phyloP scores from a whole-genome alignment of 2,329 filamentous ascomycete genomes.

The Epichloe elymi region DNA sequence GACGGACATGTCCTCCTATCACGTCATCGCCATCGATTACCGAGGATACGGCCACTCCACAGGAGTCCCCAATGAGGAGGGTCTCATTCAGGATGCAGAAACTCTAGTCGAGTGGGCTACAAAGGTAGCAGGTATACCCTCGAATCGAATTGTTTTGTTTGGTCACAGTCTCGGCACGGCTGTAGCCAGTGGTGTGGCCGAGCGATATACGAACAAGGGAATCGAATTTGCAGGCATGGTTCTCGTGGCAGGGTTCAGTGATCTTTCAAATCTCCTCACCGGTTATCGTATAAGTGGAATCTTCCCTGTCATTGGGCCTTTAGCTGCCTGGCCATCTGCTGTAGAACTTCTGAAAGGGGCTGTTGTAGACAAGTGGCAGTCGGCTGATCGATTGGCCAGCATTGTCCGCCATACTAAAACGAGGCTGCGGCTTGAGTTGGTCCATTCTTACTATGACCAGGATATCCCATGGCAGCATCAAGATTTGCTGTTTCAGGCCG shows the following conservation, averaged over 20 bases:
- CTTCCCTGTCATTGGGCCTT: slow-evolving; percentile 65
- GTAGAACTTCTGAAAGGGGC: slow-evolving; percentile 45
- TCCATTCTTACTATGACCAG: slow-evolving; percentile 70
- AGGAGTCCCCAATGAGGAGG: slow-evolving; percentile 66
- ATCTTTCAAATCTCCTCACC: slow-evolving; percentile 57
- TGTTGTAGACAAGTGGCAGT: slow-evolving; percentile 74
- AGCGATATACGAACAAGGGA: slow-evolving; percentile 49
- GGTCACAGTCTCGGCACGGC: slow-evolving; percentile 86
- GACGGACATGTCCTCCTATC: slow-evolving; percentile 58
- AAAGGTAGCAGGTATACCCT: slow-evolving; percentile 46
- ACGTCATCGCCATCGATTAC: slow-evolving; percentile 84
- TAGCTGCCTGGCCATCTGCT: slow-evolving; percentile 53
- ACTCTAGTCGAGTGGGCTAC: slow-evolving; percentile 63
- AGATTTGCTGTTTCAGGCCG: slow-evolving; percentile 47
- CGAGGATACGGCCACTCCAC: slow-evolving; percentile 75
- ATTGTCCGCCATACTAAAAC: slow-evolving; percentile 37
- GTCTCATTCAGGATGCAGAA: slow-evolving; percentile 67
- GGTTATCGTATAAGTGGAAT: slow-evolving; percentile 69
- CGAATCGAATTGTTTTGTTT: slow-evolving; percentile 63
- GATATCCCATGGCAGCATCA: slow-evolving; percentile 70
- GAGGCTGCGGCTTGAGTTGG: slow-evolving; percentile 51
- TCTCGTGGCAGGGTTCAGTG: slow-evolving; percentile 68
- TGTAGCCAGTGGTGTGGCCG: slow-evolving; percentile 60
- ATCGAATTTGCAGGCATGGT: slow-evolving; percentile 68
- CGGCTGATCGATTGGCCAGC: slow-evolving; percentile 49